These are phyloP conservation scores for Aspergillus puulaauensis DNA, from an alignment of 2,329 filamentous ascomycete genomes.

Conservation along the genomic window DNA sequence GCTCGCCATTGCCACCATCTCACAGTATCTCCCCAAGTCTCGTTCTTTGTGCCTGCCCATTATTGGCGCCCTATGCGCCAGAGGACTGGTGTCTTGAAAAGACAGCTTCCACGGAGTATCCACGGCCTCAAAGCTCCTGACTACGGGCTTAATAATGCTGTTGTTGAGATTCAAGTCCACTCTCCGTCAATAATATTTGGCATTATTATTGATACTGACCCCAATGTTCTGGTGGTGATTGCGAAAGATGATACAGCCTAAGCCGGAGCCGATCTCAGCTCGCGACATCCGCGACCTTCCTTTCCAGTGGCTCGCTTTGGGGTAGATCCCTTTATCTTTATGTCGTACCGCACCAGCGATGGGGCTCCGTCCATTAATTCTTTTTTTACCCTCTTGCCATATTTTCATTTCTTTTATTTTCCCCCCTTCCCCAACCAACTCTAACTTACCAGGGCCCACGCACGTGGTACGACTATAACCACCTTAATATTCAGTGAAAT, in stretches of 20 bases:
- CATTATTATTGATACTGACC: not conserved
- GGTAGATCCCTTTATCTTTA: conserved; percentile 9
- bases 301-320: conserved; percentile 1
- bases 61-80: conserved; percentile 25
- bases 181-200: not conserved
- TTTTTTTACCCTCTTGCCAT: conserved; percentile 14
- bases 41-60: conserved; percentile 20
- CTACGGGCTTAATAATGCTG: conserved; percentile 5
- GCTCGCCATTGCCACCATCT: conserved; percentile 23
- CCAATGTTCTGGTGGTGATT: conserved; percentile 4
- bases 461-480: conserved; percentile 24
- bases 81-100: conserved; percentile 10
- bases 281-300: not conserved
- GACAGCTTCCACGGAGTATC: not conserved
- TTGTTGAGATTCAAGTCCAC: not conserved
- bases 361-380: conserved; percentile 5
- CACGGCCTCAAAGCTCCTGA: conserved; percentile 2
- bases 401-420: conserved; percentile 4
- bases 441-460: conserved; percentile 21
- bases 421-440: conserved; percentile 11
- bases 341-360: conserved; percentile 3
- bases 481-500: conserved; percentile 13
- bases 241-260: conserved; percentile 11
- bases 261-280: conserved; percentile 13
- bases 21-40: conserved; percentile 16